Evolutionary conservation across 73 alveolate species (phyloP), one percentile per base, ranked within the genome.

Genomic region (Paramecium biaurelia): DNA sequence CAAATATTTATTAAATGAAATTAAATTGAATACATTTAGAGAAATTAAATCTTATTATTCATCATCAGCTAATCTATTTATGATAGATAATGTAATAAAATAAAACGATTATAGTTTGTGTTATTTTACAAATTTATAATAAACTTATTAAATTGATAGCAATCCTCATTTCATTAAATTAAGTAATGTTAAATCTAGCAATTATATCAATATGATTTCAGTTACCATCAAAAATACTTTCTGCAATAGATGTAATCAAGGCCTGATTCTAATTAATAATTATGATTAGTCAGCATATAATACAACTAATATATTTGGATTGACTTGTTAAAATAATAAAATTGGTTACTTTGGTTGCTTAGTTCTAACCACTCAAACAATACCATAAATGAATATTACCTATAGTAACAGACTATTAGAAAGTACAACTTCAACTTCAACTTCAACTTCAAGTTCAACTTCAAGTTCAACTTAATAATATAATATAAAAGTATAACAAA

Each of bases 291-390:
- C 3, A 5, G 57, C 57, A 0, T 28, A 37, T 8, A 14, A 74
- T 74, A 9, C 45, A 10, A 37, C 32, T 0, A 34, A 34, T 32
- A 15, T 37, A 4, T 14, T 23, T 74, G 58, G 47, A 32, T 4
- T 74, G 37, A 37, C 34, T 9, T 74, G 87, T 41, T 74, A 34
- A 74, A 28, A 32, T 21, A 74, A 74, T 10, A 20, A 4, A 74
- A 37, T 74, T 32, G 87, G 87, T 21, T 74, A 74, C 24, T 74
- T 37, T 74, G 87, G 87, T 34, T 74, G 87, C 35, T 37, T 74
- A 15, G 57, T 23, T 6, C 37, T 74, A 34, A 74, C 87, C 0
- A 41, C 57, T 28, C 41, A 74, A 74, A 0, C 63, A 28, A 74
- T 2, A 30, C 34, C 67, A 1, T 38, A 37, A 74, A 35, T 34